Base-by-base conservation (phyloP, 805 yeast species). In the Schizosaccharomyces osmophilus region DNA sequence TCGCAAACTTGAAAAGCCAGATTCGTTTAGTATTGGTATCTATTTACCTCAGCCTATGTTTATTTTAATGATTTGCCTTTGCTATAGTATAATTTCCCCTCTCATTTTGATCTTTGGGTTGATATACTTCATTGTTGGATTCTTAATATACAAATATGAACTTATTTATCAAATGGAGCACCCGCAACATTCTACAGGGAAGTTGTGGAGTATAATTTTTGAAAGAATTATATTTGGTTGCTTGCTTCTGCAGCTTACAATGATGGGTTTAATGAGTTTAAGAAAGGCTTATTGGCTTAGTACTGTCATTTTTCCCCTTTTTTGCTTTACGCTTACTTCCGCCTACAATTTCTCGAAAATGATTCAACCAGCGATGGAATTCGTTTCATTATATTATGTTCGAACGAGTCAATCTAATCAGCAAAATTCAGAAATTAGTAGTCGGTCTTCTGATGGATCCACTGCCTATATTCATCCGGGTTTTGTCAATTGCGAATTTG, bases 131-230 rank as follows among this genome's bases (percentile, higher is more conserved):
- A 71, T 85, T 17, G 73, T 87, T 62, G 97, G 97, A 0, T 90
- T 82, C 70, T 83, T 82, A 69, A 95, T 89, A 8, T 87, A 82
- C 77, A 90, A 90, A 72, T 90, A 89, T 70, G 96, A 88, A 71
- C 75, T 90, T 63, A 74, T 93, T 65, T 90, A 87, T 55, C 84
- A 95, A 0, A 84, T 93, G 74, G 88, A 87, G 41, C 97, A 93
- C 70, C 89, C 95, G 9, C 96, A 94, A 48, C 97, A 93, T 72
- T 88, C 96, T 0, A 93, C 96, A 0, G 98, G 97, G 0, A 85
- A 85, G 69, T 94, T 90, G 0, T 90, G 97, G 97, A 95, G 96
- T 0, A 74, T 88, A 59, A 82, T 90, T 1, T 84, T 85, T 68
- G 77, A 95, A 66, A 77, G 98, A 65, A 81, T 89, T 1, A 80